Percentiles rank a stretch among this genome's conserved stretches.
These are phyloP conservation scores for Venturiaceae sp. DNA, from an alignment of 2,329 filamentous ascomycete species.

Conservation along the genomic window DNA sequence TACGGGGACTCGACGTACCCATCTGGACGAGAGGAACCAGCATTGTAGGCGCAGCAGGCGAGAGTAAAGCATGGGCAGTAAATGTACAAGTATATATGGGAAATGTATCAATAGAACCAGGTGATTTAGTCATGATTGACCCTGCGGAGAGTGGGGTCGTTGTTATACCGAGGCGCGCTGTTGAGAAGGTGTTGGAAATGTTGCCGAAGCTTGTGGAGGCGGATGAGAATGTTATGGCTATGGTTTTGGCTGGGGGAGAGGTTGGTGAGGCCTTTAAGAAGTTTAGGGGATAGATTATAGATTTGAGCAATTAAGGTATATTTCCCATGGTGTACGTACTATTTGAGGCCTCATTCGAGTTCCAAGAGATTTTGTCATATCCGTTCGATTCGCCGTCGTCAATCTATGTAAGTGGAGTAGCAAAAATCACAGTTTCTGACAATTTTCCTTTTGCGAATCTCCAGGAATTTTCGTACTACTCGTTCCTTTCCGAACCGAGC, in stretches of 20 bases:
- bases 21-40: slow-evolving; percentile 50
- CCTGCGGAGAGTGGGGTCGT: slow-evolving; percentile 57
- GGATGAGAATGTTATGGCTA: slow-evolving; percentile 38
- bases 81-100: slow-evolving; percentile 30
- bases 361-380: too few relatives aligned
- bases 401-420: too few relatives aligned
- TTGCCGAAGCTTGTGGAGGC: slow-evolving; percentile 39
- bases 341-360: too few relatives aligned
- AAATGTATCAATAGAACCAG: slow-evolving; percentile 20
- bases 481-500: neutral
- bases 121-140: slow-evolving; percentile 63
- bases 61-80: slow-evolving; percentile 46
- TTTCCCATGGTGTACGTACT: neutral
- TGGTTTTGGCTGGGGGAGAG: slow-evolving; percentile 51
- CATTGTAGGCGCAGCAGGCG: slow-evolving; percentile 47
- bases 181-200: slow-evolving; percentile 51
- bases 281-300: slow-evolving; percentile 25
- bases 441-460: neutral
- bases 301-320: neutral
- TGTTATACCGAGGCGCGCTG: slow-evolving; percentile 51
- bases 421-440: too few relatives aligned
- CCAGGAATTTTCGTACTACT: neutral
- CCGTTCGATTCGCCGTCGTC: too few relatives aligned
- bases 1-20: slow-evolving; percentile 46
- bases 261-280: slow-evolving; percentile 58